phyloP scores from a whole-genome alignment of 2,329 filamentous ascomycete genomes.

The Cytospora mali region DNA sequence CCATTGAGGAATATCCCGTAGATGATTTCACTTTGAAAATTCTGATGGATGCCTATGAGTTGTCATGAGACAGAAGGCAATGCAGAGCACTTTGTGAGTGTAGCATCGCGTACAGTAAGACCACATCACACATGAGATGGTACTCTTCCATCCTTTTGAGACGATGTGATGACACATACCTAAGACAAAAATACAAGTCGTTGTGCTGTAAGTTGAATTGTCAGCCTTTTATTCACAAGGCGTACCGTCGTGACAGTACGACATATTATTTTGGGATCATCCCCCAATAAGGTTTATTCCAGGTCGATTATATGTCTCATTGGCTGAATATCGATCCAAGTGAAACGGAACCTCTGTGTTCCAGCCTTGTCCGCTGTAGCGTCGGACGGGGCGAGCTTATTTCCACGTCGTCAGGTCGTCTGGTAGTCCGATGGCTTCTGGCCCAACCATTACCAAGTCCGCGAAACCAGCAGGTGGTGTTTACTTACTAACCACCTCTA shows the following conservation, averaged over 20 bases:
- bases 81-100: slow-evolving; percentile 1
- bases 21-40: not conserved
- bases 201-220: not conserved
- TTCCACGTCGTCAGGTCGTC: slow-evolving; percentile 20
- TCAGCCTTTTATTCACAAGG: not conserved
- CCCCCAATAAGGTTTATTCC: slow-evolving; percentile 30
- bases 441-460: slow-evolving; percentile 25
- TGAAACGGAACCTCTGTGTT: slow-evolving; percentile 19
- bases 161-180: not conserved
- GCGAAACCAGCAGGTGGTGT: slow-evolving; percentile 4
- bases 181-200: not conserved
- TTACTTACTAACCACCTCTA: slow-evolving; percentile 32
- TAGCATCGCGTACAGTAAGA: not conserved
- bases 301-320: slow-evolving; percentile 27
- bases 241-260: not conserved
- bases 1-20: not conserved
- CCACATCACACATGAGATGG: not conserved
- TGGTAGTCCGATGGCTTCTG: slow-evolving; percentile 17
- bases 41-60: slow-evolving; percentile 26
- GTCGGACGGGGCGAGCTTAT: slow-evolving; percentile 26
- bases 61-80: slow-evolving; percentile 20
- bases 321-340: slow-evolving; percentile 28
- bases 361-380: slow-evolving; percentile 29
- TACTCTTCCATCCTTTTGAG: not conserved
- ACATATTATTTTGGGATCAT: slow-evolving; percentile 14